Evolutionary conservation across 169 alveolate genomes (phyloP).

Genomic region (Plasmodium coatneyi): DNA sequence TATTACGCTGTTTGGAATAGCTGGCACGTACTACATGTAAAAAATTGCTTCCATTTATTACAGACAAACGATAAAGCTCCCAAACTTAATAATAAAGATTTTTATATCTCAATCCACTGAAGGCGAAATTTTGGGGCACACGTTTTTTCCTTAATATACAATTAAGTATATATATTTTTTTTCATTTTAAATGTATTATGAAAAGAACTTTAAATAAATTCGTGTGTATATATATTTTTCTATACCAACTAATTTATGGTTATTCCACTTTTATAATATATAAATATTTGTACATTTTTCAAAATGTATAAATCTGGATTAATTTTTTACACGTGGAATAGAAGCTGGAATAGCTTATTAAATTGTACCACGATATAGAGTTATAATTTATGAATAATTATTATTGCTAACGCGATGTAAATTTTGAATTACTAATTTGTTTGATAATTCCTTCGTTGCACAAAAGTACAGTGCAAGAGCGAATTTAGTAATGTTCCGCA

Average conservation of each 20-base stretch:
- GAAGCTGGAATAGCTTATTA: not conserved
- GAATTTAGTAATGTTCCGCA: no score
- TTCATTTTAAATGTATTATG: not conserved
- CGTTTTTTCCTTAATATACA: not conserved
- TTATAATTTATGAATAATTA: no score
- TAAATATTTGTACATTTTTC: not conserved
- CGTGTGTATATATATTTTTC: not conserved
- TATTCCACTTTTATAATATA: no score
- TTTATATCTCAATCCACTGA: no score
- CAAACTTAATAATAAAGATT: not conserved
- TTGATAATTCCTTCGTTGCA: not conserved
- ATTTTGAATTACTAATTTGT: not conserved
- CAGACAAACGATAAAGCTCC: not conserved
- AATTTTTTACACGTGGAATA: not conserved
- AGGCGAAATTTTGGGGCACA: not conserved
- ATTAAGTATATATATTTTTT: not conserved
- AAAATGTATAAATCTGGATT: not conserved
- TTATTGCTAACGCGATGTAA: not conserved
- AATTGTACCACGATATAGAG: not conserved
- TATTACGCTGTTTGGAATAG: no score
- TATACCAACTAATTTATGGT: not conserved
- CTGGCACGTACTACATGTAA: not conserved
- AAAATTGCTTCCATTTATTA: no score
- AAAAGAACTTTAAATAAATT: not conserved
- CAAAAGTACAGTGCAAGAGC: not conserved